Percentiles rank a stretch among this genome's conserved stretches.
Evolutionary conservation across 1,284 basidiomycete genomes (phyloP).

Genomic region (Inonotus obliquus): DNA sequence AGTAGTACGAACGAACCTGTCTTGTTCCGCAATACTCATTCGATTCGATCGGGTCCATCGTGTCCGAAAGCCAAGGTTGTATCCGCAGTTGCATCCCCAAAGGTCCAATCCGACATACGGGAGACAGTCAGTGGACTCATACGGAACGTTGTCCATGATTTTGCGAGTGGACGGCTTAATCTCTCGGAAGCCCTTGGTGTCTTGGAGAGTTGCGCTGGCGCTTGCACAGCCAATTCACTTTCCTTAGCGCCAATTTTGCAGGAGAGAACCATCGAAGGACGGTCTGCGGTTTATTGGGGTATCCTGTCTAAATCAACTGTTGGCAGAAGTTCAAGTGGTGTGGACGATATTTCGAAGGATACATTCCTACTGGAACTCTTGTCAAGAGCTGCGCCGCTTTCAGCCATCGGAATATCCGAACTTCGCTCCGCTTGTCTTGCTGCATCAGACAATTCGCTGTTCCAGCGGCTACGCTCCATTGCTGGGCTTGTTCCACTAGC

Average conservation of each 20-base stretch:
- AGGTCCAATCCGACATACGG: constrained; percentile 33
- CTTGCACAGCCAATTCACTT: constrained; percentile 37
- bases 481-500: constrained; percentile 45
- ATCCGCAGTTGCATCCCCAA: background rate
- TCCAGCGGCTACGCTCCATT: constrained; percentile 51
- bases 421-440: constrained; percentile 60
- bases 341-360: constrained; percentile 26
- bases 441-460: constrained; percentile 56
- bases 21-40: background rate
- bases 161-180: constrained; percentile 17
- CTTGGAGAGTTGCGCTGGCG: constrained; percentile 42
- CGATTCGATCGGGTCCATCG: background rate
- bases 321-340: constrained; percentile 25
- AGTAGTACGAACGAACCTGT: background rate
- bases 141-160: constrained; percentile 39
- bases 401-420: constrained; percentile 44
- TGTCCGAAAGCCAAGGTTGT: background rate
- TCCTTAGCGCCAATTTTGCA: constrained; percentile 48
- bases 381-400: constrained; percentile 49
- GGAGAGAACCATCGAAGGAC: constrained; percentile 56
- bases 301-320: constrained; percentile 49
- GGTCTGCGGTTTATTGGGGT: constrained; percentile 66
- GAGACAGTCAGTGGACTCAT: constrained; percentile 42
- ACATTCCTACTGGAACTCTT: constrained; percentile 51
- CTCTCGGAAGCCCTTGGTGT: constrained; percentile 29